Evolutionary conservation across 768 basidiomycete species (phyloP), one percentile per base, ranked within the genome.

Genomic region (Dioszegia hungarica): DNA sequence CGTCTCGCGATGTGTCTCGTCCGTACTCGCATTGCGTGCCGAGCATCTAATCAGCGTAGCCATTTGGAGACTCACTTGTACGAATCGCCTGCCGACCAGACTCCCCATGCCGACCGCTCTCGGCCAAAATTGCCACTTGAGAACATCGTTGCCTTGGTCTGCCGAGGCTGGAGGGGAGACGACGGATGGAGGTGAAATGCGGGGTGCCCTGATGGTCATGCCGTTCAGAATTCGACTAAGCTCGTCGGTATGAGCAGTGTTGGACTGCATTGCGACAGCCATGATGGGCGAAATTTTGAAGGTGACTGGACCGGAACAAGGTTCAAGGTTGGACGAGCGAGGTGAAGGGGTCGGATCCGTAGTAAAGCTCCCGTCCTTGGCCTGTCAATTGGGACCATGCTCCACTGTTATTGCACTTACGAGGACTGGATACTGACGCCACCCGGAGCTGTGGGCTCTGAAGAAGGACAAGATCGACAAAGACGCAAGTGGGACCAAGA

Each of bases 71-170:
- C 64, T 41, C 28, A 66, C 70, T 44, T 72, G 67, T 0, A 52
- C 51, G 47, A 72, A 72, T 3, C 56, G 43, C 8, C 45, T 54
- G 6, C 64, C 62, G 2, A 58, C 59, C 54, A 65, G 34, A 19
- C 56, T 72, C 1, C 70, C 70, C 63, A 72, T 66, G 5, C 64
- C 64, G 6, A 68, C 63, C 3, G 64, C 67, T 5, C 43, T 49
- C 1, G 70, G 70, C 58, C 58, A 56, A 49, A 68, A 72, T 29
- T 67, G 59, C 33, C 54, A 70, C 29, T 46, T 60, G 15, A 45
- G 45, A 0, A 63, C 54, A 46, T 56, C 54, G 25, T 51, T 51
- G 33, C 45, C 27, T 49, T 37, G 47, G 11, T 19, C 9, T 49
- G 25, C 3, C 33, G 47, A 22, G 47, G 47, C 12, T 25, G 29